Conservation (phyloP, 352 stramenopile species). For the Saprolegnia diclina region DNA sequence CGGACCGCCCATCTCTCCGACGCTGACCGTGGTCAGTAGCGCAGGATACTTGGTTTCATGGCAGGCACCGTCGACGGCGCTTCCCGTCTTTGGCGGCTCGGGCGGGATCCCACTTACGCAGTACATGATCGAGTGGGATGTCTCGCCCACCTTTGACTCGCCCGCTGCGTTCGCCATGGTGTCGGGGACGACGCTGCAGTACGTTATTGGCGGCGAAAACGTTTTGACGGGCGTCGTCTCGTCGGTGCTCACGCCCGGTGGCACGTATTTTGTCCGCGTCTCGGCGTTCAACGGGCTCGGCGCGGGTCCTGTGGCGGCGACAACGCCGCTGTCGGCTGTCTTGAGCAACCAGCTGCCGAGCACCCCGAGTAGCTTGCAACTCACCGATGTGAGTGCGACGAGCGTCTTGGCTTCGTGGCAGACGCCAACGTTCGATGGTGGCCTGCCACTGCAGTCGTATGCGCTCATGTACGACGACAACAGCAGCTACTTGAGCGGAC, state of each 20-base stretch:
- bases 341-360: slow-evolving; percentile 61
- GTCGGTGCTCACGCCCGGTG: slow-evolving; percentile 66
- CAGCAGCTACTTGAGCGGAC: slow-evolving; percentile 59
- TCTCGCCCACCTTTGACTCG: slow-evolving; percentile 81
- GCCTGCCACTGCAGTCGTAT: slow-evolving; percentile 69
- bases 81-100: slow-evolving; percentile 85
- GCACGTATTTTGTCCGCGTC: slow-evolving; percentile 71
- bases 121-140: slow-evolving; percentile 96
- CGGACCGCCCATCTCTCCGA: slow-evolving; percentile 53
- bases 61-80: slow-evolving; percentile 72
- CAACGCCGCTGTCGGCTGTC: slow-evolving; percentile 42
- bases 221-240: slow-evolving; percentile 89
- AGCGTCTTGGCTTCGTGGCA: slow-evolving; percentile 81
- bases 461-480: slow-evolving; percentile 80
- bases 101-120: slow-evolving; percentile 89
- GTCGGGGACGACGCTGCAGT: slow-evolving; percentile 41
- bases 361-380: slow-evolving; percentile 44
- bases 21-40: slow-evolving; percentile 73
- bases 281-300: slow-evolving; percentile 73
- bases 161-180: slow-evolving; percentile 70
- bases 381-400: slow-evolving; percentile 54
- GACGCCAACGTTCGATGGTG: slow-evolving; percentile 89
- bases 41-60: slow-evolving; percentile 91
- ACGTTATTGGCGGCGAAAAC: slow-evolving; percentile 90
- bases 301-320: slow-evolving; percentile 40